phyloP scores from a whole-genome alignment of 768 basidiomycete species.

The Mycena crocata region DNA sequence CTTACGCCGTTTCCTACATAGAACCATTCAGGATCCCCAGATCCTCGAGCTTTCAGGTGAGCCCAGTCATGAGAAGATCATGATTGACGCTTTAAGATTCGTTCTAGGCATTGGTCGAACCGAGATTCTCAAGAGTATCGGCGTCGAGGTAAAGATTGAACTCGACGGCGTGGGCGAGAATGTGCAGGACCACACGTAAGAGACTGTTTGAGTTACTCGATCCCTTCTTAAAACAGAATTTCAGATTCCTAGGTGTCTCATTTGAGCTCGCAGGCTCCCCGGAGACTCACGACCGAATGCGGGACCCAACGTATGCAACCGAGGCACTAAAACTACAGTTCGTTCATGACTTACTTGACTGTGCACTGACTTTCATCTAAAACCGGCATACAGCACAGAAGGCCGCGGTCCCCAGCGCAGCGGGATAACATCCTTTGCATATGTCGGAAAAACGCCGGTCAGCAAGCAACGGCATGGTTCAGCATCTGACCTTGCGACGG shows the following conservation, averaged over 20 bases:
- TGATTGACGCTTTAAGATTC: not conserved
- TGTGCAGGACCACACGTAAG: slow-evolving; percentile 61
- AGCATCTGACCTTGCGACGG: no score
- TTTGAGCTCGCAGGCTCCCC: slow-evolving; percentile 32
- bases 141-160: slow-evolving; percentile 47
- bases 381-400: not conserved
- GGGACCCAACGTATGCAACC: slow-evolving; percentile 39
- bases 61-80: not conserved
- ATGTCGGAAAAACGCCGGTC: no score
- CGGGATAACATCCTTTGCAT: slow-evolving; percentile 42
- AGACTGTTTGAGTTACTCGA: not conserved
- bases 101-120: not conserved
- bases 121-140: slow-evolving; percentile 50
- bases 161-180: slow-evolving; percentile 63
- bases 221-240: not conserved
- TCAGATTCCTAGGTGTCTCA: slow-evolving; percentile 16
- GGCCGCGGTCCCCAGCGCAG: slow-evolving; percentile 9
- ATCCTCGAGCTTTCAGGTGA: slow-evolving; percentile 18
- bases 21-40: slow-evolving; percentile 7
- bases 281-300: slow-evolving; percentile 41
- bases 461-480: no score
- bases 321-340: slow-evolving; percentile 50
- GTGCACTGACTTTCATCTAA: not conserved
- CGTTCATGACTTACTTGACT: slow-evolving; percentile 6
- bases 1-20: not conserved